phyloP scores from a whole-genome alignment of 192 early-diverging fungal species.

The Thoreauomyces humboldtii region DNA sequence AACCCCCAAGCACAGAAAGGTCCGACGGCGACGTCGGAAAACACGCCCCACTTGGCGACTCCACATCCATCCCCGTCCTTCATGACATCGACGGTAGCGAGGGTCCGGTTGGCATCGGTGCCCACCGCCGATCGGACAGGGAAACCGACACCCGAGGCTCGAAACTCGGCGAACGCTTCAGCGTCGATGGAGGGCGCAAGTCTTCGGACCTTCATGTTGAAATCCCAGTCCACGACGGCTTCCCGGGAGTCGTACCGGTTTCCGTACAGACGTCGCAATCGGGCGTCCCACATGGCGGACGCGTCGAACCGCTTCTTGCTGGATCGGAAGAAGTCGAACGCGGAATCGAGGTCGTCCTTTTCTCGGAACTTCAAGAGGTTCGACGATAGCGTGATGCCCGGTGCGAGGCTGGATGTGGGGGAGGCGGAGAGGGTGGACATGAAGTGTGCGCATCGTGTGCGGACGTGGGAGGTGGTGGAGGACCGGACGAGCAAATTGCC shows the following conservation, averaged over 20 bases:
- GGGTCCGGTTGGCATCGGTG: slow-evolving; percentile 39
- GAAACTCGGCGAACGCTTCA: slow-evolving; percentile 42
- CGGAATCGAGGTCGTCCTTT: slow-evolving; percentile 54
- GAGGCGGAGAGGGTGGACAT: slow-evolving; percentile 7
- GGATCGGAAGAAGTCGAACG: slow-evolving; percentile 57
- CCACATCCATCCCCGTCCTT: slow-evolving; percentile 20
- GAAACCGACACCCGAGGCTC: slow-evolving; percentile 44
- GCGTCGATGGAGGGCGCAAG: slow-evolving; percentile 1
- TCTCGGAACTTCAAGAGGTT: slow-evolving; percentile 47
- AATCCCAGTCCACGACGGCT: slow-evolving; percentile 60
- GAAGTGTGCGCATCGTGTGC: background rate
- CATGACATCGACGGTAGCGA: slow-evolving; percentile 48
- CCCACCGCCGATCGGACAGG: slow-evolving; percentile 37
- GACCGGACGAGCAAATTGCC: slow-evolving; percentile 47
- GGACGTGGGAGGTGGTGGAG: slow-evolving; percentile 28
- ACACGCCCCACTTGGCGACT: slow-evolving; percentile 56
- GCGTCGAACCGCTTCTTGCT: slow-evolving; percentile 38
- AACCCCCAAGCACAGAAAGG: slow-evolving; percentile 54
- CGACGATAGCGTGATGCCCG: background rate
- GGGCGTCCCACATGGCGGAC: slow-evolving; percentile 36
- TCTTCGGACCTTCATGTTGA: slow-evolving; percentile 55
- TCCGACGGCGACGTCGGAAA: slow-evolving; percentile 51
- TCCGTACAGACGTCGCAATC: slow-evolving; percentile 38
- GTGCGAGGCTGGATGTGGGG: background rate
- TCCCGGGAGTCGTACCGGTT: slow-evolving; percentile 50